A percentile compares a stretch with the other conserved stretches of the same genome.
Conservation (phyloP, 1,284 basidiomycete genomes). For the Cutaneotrichosporon dermatis region DNA sequence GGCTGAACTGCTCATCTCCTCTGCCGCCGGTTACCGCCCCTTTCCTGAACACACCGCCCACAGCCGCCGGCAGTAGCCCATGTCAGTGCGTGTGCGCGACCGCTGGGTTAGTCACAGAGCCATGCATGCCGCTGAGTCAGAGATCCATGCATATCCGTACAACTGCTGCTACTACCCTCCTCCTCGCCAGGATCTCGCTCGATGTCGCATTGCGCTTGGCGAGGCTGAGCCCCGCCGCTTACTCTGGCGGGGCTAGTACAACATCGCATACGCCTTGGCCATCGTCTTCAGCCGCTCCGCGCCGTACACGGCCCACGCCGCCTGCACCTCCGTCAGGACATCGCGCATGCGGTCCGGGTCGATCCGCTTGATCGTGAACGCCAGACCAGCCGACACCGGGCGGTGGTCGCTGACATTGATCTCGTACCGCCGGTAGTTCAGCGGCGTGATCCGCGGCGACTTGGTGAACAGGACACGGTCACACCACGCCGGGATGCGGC, state of each 20-base stretch:
- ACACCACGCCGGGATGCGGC: slow-evolving; percentile 89
- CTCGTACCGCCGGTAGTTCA: slow-evolving; percentile 75
- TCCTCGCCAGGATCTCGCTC: too few relatives aligned
- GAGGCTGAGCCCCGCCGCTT: too few relatives aligned
- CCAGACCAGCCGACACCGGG: slow-evolving; percentile 75
- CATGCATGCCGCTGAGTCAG: too few relatives aligned
- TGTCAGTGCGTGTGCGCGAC: too few relatives aligned
- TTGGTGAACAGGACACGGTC: slow-evolving; percentile 80
- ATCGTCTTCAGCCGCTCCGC: slow-evolving; percentile 55
- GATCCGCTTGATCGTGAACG: slow-evolving; percentile 67
- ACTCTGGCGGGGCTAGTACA: slow-evolving; percentile 11
- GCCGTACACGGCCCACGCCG: slow-evolving; percentile 61
- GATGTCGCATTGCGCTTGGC: too few relatives aligned
- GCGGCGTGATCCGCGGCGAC: slow-evolving; percentile 59
- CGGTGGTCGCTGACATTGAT: slow-evolving; percentile 78
- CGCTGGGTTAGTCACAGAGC: too few relatives aligned
- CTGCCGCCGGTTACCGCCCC: too few relatives aligned
- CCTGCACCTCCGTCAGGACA: slow-evolving; percentile 57
- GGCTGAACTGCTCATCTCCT: too few relatives aligned
- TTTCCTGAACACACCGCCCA: too few relatives aligned
- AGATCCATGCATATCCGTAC: too few relatives aligned
- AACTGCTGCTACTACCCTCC: too few relatives aligned
- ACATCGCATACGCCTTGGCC: slow-evolving; percentile 35
- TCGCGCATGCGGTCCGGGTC: slow-evolving; percentile 57
- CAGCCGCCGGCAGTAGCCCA: too few relatives aligned